Evolutionary conservation across 225 moss, liverwort and hornwort species (phyloP), one percentile per base, ranked within the genome.

Genomic region (Ulota crispa): DNA sequence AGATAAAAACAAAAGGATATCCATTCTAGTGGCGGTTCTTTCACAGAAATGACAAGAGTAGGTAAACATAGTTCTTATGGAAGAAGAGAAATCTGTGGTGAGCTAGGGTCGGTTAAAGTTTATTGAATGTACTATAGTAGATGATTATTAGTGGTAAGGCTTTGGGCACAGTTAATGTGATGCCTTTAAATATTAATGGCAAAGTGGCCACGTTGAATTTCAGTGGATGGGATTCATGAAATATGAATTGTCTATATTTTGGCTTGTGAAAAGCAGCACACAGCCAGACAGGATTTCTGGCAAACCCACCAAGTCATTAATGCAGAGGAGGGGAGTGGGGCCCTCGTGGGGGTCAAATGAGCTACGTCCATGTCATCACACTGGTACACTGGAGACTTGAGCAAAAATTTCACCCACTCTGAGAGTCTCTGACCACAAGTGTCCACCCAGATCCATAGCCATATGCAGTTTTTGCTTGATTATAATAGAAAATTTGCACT

Each of bases 351-450:
- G 73, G 77, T 61, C 67, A 61, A 80, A 42, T 69, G 43, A 42
- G 55, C 74, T 27, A 56, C 2, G 1, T n/a, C 74, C 61, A 36
- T 2, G 31, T 74, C 68, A 61, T 32, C 34, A 4, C 55, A 27
- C 61, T 12, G 62, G 68, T 41, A 78, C 82, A 8, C 56, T 7
- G 1, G 2, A 21, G 55, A 15, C 50, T 56, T 15, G 3, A 15
- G 28, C 34, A 59, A 34, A 68, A 78, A 74, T 73, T 86, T 63
- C 69, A 82, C 68, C 78, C 43, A 43, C n/a, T n/a, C n/a, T n/a
- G n/a, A n/a, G n/a, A n/a, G n/a, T n/a, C 73, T 68, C 52, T 32
- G n/a, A 6, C 18, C 50, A 16, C 4, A 50, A 50, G 18, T 50
- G 47, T 50, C 50, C 50, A 50, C 50, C 16, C 16, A 15, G 4